phyloP scores from a whole-genome alignment of 1,139 yeast genomes.

The Taphrina sp. region DNA sequence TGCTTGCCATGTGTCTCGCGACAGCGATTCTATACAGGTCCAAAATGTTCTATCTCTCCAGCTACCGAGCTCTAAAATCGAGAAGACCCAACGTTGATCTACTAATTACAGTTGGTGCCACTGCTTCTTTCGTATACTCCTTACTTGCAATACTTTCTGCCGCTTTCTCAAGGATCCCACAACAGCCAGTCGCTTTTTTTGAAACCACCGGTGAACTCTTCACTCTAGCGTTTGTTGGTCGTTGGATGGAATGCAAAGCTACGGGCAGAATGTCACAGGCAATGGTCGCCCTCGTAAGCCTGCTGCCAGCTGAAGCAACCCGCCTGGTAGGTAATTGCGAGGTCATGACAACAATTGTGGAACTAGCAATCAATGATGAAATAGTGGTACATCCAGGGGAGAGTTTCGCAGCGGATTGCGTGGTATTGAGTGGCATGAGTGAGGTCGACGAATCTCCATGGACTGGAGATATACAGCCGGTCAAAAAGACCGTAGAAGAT shows the following conservation, averaged over 20 bases:
- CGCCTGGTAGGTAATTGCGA: constrained; percentile 52
- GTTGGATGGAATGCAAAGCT: constrained; percentile 86
- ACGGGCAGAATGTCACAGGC: constrained; percentile 92
- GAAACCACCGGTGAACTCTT: constrained; percentile 86
- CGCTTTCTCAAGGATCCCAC: constrained; percentile 45
- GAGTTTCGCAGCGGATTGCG: constrained; percentile 88
- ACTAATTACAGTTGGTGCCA: constrained; percentile 76
- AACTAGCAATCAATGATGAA: constrained; percentile 70
- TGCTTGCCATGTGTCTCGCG: constrained; percentile 61
- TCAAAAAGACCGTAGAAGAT: constrained; percentile 61
- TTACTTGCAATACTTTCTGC: constrained; percentile 55
- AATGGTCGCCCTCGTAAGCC: constrained; percentile 68
- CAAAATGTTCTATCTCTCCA: constrained; percentile 65
- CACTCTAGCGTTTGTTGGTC: constrained; percentile 79
- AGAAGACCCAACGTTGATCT: constrained; percentile 94
- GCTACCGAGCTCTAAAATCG: constrained; percentile 62
- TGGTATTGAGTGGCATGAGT: constrained; percentile 68
- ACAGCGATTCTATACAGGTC: constrained; percentile 66
- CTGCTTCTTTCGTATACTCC: constrained; percentile 74
- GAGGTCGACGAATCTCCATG: constrained; percentile 83
- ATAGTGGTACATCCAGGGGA: constrained; percentile 81
- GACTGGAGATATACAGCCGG: constrained; percentile 85
- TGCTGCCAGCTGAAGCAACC: constrained; percentile 75
- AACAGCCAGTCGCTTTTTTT: constrained; percentile 73
- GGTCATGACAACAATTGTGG: constrained; percentile 40